Evolutionary conservation across 2,329 filamentous ascomycete genomes (phyloP).

Genomic region (Tolypocladium capitatum): DNA sequence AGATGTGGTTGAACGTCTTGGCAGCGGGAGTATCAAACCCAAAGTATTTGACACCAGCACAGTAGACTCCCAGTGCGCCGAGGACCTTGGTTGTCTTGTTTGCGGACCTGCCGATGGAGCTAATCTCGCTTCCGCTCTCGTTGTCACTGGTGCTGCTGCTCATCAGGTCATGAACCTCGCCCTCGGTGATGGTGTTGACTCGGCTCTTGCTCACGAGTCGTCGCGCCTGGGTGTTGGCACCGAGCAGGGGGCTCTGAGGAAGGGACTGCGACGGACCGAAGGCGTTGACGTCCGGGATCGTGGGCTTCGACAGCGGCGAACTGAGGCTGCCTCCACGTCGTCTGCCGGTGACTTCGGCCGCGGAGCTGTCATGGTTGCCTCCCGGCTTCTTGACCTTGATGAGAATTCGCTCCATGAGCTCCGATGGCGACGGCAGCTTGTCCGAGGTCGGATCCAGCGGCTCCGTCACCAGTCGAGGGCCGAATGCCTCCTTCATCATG

Average conservation of each 20-base stretch:
- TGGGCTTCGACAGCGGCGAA: constrained; percentile 46
- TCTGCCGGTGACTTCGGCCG: constrained; percentile 27
- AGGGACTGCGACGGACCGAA: constrained; percentile 36
- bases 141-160: constrained; percentile 66
- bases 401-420: constrained; percentile 70
- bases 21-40: constrained; percentile 69
- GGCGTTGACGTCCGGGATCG: constrained; percentile 40
- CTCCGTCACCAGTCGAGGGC: constrained; percentile 62
- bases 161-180: constrained; percentile 38
- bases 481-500: constrained; percentile 77
- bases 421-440: constrained; percentile 70
- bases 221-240: constrained; percentile 36
- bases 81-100: constrained; percentile 81
- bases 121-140: constrained; percentile 52
- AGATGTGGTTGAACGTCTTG: constrained; percentile 84
- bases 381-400: constrained; percentile 85
- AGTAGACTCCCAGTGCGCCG: constrained; percentile 73
- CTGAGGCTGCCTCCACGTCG: constrained; percentile 59
- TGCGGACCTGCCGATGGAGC: constrained; percentile 42
- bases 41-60: constrained; percentile 63
- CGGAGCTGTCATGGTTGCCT: constrained; percentile 24
- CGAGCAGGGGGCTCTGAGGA: constrained; percentile 40
- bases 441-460: constrained; percentile 56
- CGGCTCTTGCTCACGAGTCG: constrained; percentile 35
- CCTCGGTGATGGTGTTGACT: constrained; percentile 45